Evolutionary conservation across 2,329 filamentous ascomycete genomes (phyloP).

Genomic region (Ophiostoma novo-ulmi): DNA sequence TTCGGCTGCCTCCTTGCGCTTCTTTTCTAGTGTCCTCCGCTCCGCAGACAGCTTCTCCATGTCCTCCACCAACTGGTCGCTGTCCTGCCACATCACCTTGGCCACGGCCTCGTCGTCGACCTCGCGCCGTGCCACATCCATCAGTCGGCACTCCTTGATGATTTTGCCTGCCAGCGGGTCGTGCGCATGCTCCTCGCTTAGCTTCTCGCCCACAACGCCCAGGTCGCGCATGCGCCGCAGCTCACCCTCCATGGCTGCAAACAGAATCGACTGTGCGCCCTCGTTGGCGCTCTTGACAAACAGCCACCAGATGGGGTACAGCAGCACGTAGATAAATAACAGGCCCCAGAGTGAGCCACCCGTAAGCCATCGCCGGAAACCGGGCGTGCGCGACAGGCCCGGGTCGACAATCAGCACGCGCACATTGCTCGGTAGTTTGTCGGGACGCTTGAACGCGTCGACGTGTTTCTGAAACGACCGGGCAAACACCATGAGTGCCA

Average conservation of each 20-base stretch:
- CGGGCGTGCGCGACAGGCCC: constrained; percentile 76
- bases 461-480: constrained; percentile 90
- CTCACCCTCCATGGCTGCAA: constrained; percentile 75
- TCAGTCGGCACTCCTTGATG: constrained; percentile 82
- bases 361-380: constrained; percentile 80
- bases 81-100: constrained; percentile 85
- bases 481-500: constrained; percentile 85
- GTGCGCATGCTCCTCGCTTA: neutral
- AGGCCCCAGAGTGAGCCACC: constrained; percentile 79
- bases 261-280: constrained; percentile 81
- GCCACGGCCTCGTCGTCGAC: constrained; percentile 72
- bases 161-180: constrained; percentile 42
- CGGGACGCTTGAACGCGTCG: constrained; percentile 74
- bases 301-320: constrained; percentile 80
- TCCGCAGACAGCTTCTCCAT: constrained; percentile 74
- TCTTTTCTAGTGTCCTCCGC: constrained; percentile 29
- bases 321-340: constrained; percentile 63
- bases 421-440: constrained; percentile 74
- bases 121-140: constrained; percentile 66
- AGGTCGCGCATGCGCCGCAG: constrained; percentile 49
- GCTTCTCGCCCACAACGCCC: constrained; percentile 19
- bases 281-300: constrained; percentile 77
- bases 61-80: constrained; percentile 74
- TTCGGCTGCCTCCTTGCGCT: constrained; percentile 15
- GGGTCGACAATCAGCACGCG: constrained; percentile 85